Base-by-base conservation (phyloP, 2,329 filamentous ascomycete genomes). In the Coniochaeta sp. region DNA sequence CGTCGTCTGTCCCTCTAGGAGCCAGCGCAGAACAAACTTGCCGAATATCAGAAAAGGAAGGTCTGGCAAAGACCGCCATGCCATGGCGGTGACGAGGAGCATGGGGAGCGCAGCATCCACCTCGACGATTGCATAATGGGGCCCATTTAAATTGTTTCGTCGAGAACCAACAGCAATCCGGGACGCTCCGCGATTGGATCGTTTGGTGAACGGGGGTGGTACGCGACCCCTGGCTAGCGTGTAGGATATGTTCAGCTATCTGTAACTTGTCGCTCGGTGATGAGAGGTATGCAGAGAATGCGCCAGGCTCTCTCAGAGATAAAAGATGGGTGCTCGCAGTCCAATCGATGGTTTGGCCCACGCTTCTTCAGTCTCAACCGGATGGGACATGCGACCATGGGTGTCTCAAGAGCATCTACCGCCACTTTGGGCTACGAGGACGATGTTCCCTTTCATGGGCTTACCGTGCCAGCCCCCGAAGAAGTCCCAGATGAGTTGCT, bases 401-500 rank as follows among this genome's bases (percentile, higher is more conserved):
- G 14, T 13, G 4, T 24, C 40, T 26, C 40, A 16, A 45, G 40
- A 27, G 20, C 18, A 24, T 45, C 40, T 24, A 45, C 40, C 14
- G 40, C 40, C 6, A 45, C 40, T 14, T 27, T 45, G 20, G 6
- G 18, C 10, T 3, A 16, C 9, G 40, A 45, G 32, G 32, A 35
- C 32, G n/a, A 35, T 18, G 3, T 20, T 26, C 6, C 3, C 20
- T 6, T 6, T 7, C 18, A 26, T n/a, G 40, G 9, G 5, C 32
- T 18, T 9, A 35, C 32, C 32, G 32, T 4, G 10, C 32, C n/a
- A 35, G 32, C 4, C 13, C 40, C 40, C 12, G 40, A 45, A 26
- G 20, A 26, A 7, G 40, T 45, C 40, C 40, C 40, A n/a, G 40
- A 45, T 45, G 3, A 31, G 20, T 5, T 32, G 20, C 20, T 60